Evolutionary conservation across 2,329 filamentous ascomycete species (phyloP).

Genomic region (Phyllosticta paracitricarpa): DNA sequence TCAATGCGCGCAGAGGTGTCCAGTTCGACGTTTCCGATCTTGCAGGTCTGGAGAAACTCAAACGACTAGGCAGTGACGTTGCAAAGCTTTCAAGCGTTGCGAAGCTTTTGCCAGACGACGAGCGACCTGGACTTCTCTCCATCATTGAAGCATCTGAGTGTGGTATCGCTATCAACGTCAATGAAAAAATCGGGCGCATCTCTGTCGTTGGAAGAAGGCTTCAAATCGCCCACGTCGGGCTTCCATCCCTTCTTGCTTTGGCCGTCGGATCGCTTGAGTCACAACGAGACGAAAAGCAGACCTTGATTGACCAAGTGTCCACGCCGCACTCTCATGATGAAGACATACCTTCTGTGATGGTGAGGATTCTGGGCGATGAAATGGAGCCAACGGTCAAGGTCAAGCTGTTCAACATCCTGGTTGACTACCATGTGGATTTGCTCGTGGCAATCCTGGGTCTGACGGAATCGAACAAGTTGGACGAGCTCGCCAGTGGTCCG

Average conservation of each 20-base stretch:
- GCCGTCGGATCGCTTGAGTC: slow-evolving; percentile 56
- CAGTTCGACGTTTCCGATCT: slow-evolving; percentile 44
- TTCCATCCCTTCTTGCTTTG: slow-evolving; percentile 75
- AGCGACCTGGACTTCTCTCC: slow-evolving; percentile 77
- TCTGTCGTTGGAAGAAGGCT: slow-evolving; percentile 20
- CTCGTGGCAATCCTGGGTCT: slow-evolving; percentile 71
- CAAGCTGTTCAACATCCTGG: slow-evolving; percentile 69
- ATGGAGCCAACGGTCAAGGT: slow-evolving; percentile 85
- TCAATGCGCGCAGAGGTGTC: slow-evolving; percentile 39
- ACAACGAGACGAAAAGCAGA: slow-evolving; percentile 56
- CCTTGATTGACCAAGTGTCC: slow-evolving; percentile 58
- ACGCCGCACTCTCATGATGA: slow-evolving; percentile 26
- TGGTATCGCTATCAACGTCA: slow-evolving; percentile 45
- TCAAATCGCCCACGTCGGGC: slow-evolving; percentile 53
- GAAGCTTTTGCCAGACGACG: slow-evolving; percentile 93
- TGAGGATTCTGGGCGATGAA: slow-evolving; percentile 84
- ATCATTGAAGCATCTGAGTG: slow-evolving; percentile 49
- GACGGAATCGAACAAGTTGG: slow-evolving; percentile 47
- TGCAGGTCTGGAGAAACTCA: slow-evolving; percentile 56
- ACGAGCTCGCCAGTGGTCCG: slow-evolving; percentile 66
- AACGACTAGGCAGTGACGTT: slow-evolving; percentile 66
- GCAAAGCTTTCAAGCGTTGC: slow-evolving; percentile 75
- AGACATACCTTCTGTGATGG: slow-evolving; percentile 63
- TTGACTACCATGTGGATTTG: slow-evolving; percentile 84
- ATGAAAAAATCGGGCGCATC: slow-evolving; percentile 57